phyloP scores from a whole-genome alignment of 116 monocot species.

The Iris pallida region DNA sequence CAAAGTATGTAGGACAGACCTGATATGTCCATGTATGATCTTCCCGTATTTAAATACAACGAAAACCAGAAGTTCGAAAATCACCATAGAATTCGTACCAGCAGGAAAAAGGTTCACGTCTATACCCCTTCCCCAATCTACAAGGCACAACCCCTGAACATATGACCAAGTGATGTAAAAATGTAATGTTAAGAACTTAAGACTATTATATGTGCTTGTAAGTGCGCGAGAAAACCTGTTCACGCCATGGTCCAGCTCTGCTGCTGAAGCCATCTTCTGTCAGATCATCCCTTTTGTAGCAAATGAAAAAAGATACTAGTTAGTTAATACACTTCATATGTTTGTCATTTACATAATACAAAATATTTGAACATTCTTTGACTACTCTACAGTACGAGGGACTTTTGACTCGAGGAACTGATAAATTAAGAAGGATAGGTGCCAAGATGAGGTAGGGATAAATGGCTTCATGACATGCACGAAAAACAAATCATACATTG shows the following conservation, averaged over 20 bases:
- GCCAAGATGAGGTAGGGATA: no score
- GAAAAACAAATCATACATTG: no score
- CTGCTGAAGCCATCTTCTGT: slow-evolving; percentile 39
- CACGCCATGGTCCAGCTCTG: slow-evolving; percentile 53
- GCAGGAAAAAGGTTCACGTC: slow-evolving; percentile 64
- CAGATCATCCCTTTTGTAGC: slow-evolving; percentile 41
- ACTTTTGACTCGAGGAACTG: no score
- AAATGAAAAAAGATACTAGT: not conserved
- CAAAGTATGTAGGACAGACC: slow-evolving; percentile 22
- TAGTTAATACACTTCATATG: no score
- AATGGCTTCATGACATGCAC: no score
- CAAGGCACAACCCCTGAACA: slow-evolving; percentile 87
- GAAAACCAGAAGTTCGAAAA: slow-evolving; percentile 77
- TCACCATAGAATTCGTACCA: slow-evolving; percentile 57
- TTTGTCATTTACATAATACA: no score
- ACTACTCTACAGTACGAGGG: no score
- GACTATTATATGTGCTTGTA: not conserved
- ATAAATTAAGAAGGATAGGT: no score
- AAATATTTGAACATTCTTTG: no score
- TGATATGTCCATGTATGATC: slow-evolving; percentile 74
- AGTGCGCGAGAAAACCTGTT: slow-evolving; percentile 40
- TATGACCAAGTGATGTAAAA: not conserved
- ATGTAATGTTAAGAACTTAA: not conserved
- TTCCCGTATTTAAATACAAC: slow-evolving; percentile 87
- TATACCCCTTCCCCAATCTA: slow-evolving; percentile 93